Evolutionary conservation across 179 eudicot genomes (phyloP).

Genomic region (Carnegiea gigantea): DNA sequence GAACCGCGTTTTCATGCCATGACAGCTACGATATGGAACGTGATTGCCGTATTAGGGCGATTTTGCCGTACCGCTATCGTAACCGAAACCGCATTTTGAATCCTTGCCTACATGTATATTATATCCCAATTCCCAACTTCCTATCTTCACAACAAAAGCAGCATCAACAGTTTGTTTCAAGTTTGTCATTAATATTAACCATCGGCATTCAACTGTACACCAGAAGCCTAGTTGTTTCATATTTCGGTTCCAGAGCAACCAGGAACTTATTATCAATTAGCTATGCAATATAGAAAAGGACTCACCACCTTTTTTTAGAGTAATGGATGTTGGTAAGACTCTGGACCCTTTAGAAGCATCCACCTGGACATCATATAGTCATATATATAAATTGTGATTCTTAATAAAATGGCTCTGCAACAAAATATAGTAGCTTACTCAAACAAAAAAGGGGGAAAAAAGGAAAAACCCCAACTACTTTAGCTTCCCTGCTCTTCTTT

Average conservation of each 20-base stretch:
- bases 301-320: slow-evolving; percentile 48
- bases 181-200: background rate
- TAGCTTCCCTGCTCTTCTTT: background rate
- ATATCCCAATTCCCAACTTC: background rate
- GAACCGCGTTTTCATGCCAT: no score
- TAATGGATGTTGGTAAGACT: slow-evolving; percentile 40
- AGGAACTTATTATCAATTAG: background rate
- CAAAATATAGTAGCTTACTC: background rate
- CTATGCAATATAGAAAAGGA: slow-evolving; percentile 14
- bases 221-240: background rate
- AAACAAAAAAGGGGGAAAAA: background rate
- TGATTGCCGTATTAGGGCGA: no score
- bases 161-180: background rate
- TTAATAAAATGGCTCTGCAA: background rate
- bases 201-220: background rate
- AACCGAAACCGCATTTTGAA: no score
- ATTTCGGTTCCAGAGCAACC: background rate
- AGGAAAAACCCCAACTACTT: background rate
- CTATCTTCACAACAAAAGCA: background rate
- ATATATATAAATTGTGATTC: background rate
- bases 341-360: slow-evolving; percentile 42
- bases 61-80: no score
- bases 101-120: background rate
- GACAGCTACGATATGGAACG: no score
- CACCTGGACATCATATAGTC: slow-evolving; percentile 36